A percentile compares a stretch with the other conserved stretches of the same genome.
These are phyloP conservation scores for Botrytis porri DNA, from an alignment of 2,329 filamentous ascomycete genomes.

Conservation along the genomic window DNA sequence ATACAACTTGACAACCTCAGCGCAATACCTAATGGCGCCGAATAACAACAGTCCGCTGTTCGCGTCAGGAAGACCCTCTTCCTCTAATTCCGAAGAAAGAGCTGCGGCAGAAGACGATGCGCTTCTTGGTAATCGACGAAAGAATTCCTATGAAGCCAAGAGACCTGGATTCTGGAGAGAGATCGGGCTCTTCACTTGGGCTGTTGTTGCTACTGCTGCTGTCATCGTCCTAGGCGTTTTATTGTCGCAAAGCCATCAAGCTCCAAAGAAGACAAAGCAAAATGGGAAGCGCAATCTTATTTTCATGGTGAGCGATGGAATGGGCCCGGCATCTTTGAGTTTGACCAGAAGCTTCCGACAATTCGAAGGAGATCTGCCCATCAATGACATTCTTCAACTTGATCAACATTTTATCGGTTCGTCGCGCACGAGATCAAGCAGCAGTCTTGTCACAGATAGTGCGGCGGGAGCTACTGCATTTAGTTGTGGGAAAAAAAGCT, in stretches of 20 bases:
- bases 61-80: slow-evolving; percentile 47
- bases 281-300: slow-evolving; percentile 83
- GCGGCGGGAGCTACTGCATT: slow-evolving; percentile 98
- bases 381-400: slow-evolving; percentile 71
- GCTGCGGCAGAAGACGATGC: slow-evolving; percentile 47
- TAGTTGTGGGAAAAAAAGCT: slow-evolving; percentile 87
- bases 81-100: slow-evolving; percentile 52
- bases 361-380: slow-evolving; percentile 66
- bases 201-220: slow-evolving; percentile 71
- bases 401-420: slow-evolving; percentile 90
- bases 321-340: slow-evolving; percentile 89
- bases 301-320: slow-evolving; percentile 99
- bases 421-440: slow-evolving; percentile 80
- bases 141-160: slow-evolving; percentile 30
- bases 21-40: slow-evolving; percentile 25
- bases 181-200: slow-evolving; percentile 76
- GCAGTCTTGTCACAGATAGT: slow-evolving; percentile 86
- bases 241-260: slow-evolving; percentile 61
- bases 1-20: neutral
- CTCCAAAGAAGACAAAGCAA: slow-evolving; percentile 36
- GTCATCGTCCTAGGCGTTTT: slow-evolving; percentile 80
- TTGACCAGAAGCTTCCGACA: slow-evolving; percentile 87
- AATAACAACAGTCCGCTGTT: slow-evolving; percentile 35
- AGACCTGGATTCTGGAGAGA: slow-evolving; percentile 66
- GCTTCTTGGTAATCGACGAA: slow-evolving; percentile 37